These are phyloP conservation scores for Zoysia pacifica DNA, from an alignment of 176 grass and related monocot species.

Conservation along the genomic window DNA sequence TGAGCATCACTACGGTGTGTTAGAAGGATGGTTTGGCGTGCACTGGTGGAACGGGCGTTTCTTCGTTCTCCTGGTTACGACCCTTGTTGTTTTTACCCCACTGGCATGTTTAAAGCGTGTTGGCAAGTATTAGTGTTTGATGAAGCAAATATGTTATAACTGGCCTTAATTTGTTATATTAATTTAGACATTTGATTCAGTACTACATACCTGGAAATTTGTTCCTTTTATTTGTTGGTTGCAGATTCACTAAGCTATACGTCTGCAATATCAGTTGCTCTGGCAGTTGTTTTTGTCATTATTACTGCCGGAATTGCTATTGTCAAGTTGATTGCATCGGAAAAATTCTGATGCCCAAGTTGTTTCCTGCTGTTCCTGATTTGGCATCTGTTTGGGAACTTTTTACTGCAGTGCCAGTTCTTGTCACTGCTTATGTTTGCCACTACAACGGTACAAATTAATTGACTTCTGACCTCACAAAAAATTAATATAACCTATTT, in stretches of 20 bases:
- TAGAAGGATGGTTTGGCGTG: constrained; percentile 93
- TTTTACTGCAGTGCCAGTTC: constrained; percentile 89
- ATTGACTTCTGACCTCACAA: neutral
- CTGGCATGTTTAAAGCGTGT: constrained; percentile 83
- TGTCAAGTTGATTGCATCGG: constrained; percentile 69
- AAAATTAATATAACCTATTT: neutral
- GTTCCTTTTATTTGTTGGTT: constrained; percentile 26
- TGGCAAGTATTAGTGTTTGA: constrained; percentile 59
- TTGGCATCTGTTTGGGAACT: constrained; percentile 88
- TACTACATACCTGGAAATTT: neutral
- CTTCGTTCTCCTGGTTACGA: constrained; percentile 67
- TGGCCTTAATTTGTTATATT: neutral
- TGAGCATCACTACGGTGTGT: constrained; percentile 74
- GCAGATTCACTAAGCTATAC: constrained; percentile 97
- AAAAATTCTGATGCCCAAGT: constrained; percentile 75
- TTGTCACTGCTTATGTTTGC: constrained; percentile 93
- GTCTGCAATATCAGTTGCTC: constrained; percentile 82
- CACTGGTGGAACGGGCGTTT: constrained; percentile 95
- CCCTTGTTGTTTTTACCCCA: constrained; percentile 68
- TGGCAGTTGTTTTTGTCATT: constrained; percentile 82
- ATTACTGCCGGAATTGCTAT: constrained; percentile 95
- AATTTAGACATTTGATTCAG: neutral
- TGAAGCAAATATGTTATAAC: neutral
- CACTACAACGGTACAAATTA: constrained; percentile 82
- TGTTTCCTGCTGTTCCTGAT: constrained; percentile 77